Base-by-base conservation (phyloP, 2,329 filamentous ascomycete genomes). In the Chaetomium strumarium region DNA sequence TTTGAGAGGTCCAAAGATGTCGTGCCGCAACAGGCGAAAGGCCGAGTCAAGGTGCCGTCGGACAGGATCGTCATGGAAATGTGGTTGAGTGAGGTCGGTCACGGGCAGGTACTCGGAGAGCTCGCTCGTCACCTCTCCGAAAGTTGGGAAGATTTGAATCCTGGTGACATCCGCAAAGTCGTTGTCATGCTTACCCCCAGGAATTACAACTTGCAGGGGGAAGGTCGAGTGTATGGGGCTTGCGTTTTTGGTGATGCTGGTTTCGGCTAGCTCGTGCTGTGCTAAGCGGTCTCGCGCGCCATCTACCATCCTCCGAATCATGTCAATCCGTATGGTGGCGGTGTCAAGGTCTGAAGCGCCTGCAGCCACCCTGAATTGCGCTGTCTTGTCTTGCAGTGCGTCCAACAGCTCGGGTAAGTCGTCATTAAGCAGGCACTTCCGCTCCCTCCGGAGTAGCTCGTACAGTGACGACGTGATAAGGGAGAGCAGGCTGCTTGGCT, bases 141-240 rank as follows among this genome's bases (percentile, higher is more conserved):
- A 55, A 0, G 74, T 77, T 0, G 75, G 75, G 51, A 77, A 58
- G 47, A 77, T 73, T 42, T 62, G 60, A 48, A 78, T 75, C 2
- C 71, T 58, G 16, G 57, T 49, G 51, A 77, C 74, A 51, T 72
- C 64, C 1, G 58, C 61, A 40, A 70, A 62, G 60, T 77, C 75
- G 52, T 77, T 78, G 62, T 76, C 68, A 49, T 77, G 74, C 5
- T 72, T 67, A 5, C 57, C 57, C 0, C 57, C 55, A 1, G 57
- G 57, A 3, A 53, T 33, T 4, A 7, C 75, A 66, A 46, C 56
- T 58, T 8, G 69, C 64, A 34, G 58, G 55, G 13, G 71, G 66
- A 19, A 72, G 52, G 55, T 71, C 64, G 50, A 46, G 51, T 47
- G 14, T 24, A 55, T 6, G 20, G 9, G 2, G 3, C n/a, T 19